Conservation (phyloP, 139 green algal genomes). For the Zygnema cylindricum region DNA sequence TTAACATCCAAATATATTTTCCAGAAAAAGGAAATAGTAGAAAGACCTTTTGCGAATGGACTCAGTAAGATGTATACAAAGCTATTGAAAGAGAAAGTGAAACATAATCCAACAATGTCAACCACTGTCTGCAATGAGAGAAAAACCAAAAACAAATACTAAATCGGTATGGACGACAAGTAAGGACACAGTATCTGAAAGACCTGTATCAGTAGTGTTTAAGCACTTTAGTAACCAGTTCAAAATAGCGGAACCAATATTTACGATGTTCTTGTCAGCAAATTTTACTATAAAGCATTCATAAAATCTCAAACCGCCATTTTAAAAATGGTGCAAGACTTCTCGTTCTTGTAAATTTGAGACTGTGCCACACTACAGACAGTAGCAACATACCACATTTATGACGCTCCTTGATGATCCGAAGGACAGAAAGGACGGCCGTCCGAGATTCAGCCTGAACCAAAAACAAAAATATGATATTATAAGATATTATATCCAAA, state of each 20-base stretch:
- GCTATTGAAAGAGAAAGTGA: not conserved
- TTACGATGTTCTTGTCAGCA: not conserved
- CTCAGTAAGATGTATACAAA: not conserved
- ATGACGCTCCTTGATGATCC: constrained; percentile 38
- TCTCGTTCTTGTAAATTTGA: not conserved
- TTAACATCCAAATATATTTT: not conserved
- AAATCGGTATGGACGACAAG: too few relatives aligned
- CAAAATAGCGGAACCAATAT: not conserved
- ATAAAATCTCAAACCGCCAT: too few relatives aligned
- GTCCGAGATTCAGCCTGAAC: constrained; percentile 48
- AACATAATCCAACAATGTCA: too few relatives aligned
- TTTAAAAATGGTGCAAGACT: not conserved
- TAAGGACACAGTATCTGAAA: too few relatives aligned
- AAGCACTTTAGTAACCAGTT: not conserved
- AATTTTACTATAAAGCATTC: too few relatives aligned
- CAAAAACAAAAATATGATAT: too few relatives aligned
- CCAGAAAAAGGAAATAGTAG: not conserved
- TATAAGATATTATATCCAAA: too few relatives aligned
- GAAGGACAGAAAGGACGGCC: constrained; percentile 50
- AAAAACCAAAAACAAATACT: too few relatives aligned
- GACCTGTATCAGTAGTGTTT: too few relatives aligned
- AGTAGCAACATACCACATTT: constrained; percentile 3
- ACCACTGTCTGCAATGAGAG: too few relatives aligned
- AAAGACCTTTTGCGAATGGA: not conserved
- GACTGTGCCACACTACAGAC: not conserved